Evolutionary conservation across 768 basidiomycete genomes (phyloP).

Genomic region (Mycena venus): DNA sequence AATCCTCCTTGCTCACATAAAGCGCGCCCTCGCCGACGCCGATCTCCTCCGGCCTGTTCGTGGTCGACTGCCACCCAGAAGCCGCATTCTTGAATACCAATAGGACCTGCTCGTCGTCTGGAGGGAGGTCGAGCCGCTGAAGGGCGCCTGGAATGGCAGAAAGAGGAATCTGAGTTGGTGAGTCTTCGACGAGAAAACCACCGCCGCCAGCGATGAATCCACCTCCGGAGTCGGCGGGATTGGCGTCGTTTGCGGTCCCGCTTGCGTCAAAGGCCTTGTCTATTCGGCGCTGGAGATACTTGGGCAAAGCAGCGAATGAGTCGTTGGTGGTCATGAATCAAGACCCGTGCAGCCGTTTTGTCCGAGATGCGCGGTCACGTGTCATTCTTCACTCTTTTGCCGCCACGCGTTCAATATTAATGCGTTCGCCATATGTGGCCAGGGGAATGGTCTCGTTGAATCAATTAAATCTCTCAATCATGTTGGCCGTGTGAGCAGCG

Average conservation of each 20-base stretch:
- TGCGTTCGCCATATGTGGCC: too few species aligned
- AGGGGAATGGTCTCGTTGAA: too few species aligned
- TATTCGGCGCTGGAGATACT: constrained; percentile 57
- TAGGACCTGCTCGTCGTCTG: constrained; percentile 82
- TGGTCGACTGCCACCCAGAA: constrained; percentile 70
- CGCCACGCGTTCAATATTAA: too few species aligned
- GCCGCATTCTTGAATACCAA: constrained; percentile 83
- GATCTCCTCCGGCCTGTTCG: constrained; percentile 30
- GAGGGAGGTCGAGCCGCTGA: constrained; percentile 70
- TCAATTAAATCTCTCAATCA: too few species aligned
- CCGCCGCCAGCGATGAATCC: constrained; percentile 34
- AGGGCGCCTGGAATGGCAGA: constrained; percentile 73
- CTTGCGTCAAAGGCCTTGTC: constrained; percentile 65
- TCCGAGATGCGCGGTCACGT: too few species aligned
- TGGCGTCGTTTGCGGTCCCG: constrained; percentile 17
- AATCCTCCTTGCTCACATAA: constrained; percentile 75
- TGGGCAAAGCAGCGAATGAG: constrained; percentile 57
- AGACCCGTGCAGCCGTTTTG: too few species aligned
- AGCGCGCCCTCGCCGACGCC: constrained; percentile 35
- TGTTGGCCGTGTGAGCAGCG: too few species aligned
- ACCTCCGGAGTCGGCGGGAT: constrained; percentile 27
- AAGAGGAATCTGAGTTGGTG: constrained; percentile 61
- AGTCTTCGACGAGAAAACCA: constrained; percentile 29
- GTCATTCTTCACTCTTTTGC: too few species aligned
- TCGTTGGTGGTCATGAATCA: constrained; percentile 24